These are phyloP conservation scores for Hyphodiscus sp. DNA, from an alignment of 2,329 filamentous ascomycete species.

Conservation along the genomic window DNA sequence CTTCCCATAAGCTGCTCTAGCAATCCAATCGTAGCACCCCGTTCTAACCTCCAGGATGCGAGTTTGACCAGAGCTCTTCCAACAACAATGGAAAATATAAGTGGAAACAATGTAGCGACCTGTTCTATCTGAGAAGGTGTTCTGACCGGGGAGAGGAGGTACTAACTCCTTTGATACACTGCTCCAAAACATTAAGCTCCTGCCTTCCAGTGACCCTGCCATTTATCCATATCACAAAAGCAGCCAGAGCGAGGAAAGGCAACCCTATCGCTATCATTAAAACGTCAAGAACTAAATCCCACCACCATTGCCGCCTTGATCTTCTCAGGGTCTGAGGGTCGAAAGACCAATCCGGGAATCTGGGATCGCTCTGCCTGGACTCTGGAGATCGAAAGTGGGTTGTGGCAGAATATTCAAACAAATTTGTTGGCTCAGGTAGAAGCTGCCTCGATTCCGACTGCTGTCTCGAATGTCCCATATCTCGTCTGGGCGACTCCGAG, in stretches of 20 bases:
- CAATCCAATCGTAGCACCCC: constrained; percentile 10
- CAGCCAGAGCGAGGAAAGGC: constrained; percentile 14
- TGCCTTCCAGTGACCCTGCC: constrained; percentile 2
- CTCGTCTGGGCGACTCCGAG: not conserved
- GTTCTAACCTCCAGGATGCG: constrained; percentile 13
- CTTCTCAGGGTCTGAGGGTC: constrained; percentile 7
- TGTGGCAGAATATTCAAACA: constrained; percentile 12
- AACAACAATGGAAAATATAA: constrained; percentile 17
- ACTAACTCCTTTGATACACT: constrained; percentile 11
- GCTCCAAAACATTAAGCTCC: constrained; percentile 9
- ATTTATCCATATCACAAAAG: constrained; percentile 6
- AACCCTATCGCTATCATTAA: constrained; percentile 2
- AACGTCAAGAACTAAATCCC: constrained; percentile 5
- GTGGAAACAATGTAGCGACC: constrained; percentile 16
- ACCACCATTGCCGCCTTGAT: constrained; percentile 5
- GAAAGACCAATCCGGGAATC: constrained; percentile 4
- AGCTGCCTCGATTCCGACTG: constrained; percentile 12
- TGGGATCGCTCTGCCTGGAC: constrained; percentile 1
- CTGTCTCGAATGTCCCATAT: constrained; percentile 6
- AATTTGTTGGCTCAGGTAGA: constrained; percentile 7
- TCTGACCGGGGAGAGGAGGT: not conserved
- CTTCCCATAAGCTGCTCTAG: constrained; percentile 16
- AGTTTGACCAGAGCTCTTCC: constrained; percentile 14
- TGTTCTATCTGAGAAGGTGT: constrained; percentile 3
- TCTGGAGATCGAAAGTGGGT: not conserved